Base-by-base conservation (phyloP, 2,329 filamentous ascomycete genomes). In the Aspergillus glaucus region DNA sequence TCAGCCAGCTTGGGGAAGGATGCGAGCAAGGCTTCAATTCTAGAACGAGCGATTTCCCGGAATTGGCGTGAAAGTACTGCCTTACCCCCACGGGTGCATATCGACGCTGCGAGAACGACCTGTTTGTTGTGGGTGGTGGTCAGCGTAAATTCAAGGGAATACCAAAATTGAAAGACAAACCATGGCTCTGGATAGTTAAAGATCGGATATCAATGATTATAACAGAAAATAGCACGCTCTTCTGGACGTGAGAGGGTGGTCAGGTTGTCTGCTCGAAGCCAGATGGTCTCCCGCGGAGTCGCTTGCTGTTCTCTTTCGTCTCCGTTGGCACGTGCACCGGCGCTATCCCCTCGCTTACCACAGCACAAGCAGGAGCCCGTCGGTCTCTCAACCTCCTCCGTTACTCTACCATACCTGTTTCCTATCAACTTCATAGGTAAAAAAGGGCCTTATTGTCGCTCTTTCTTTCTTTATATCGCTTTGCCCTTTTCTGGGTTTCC, bases 71-170 rank as follows among this genome's bases (percentile, higher is more conserved):
- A 97, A 71, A 98, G 86, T 66, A 98, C 91, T 73, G 92, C 88
- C 79, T 98, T 98, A 70, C 93, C 93, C 70, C 93, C 93, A 62
- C 93, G 85, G 70, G 94, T 98, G 76, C 92, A 97, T 78, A 98
- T 96, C 65, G 93, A 97, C 65, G 93, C 93, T 73, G 92, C 93
- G 71, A 98, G 88, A 72, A 98, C 89, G 71, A 98, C 93, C 93
- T 96, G 61, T 54, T 55, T 59, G 54, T 49, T 48, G 50, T 48
- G 50, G 9, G 10, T 22, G n/a, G 37, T 21, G 10, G 52, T 62
- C 36, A 60, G 56, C 45, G 45, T 37, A 37, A 34, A 12, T 17
- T 39, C 9, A 42, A 22, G 36, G 15, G 30, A 39, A 47, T 28
- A 28, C 22, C 15, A 41, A 44, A 42, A 39, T 28, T 24, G 42